Evolutionary conservation across 257 asterid genomes (phyloP).

Genomic region (Solanum verrucosum): DNA sequence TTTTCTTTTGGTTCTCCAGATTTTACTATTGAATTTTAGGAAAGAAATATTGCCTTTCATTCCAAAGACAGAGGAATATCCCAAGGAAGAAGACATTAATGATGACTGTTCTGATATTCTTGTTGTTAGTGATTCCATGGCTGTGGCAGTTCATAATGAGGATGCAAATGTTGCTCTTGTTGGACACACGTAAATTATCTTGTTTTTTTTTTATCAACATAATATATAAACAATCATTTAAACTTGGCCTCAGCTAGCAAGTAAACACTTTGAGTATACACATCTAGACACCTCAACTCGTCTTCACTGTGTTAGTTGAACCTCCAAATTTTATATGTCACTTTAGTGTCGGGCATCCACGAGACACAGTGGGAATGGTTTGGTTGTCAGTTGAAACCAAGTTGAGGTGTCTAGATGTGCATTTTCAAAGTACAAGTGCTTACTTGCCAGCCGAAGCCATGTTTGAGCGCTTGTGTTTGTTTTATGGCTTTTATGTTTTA

Average conservation of each 20-base stretch:
- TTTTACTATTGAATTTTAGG: constrained; percentile 73
- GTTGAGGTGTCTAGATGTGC: neutral
- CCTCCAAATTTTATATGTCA: neutral
- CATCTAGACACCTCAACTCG: neutral
- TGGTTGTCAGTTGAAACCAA: neutral
- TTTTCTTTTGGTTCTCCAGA: constrained; percentile 23
- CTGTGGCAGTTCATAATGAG: constrained; percentile 85
- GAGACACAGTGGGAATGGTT: neutral
- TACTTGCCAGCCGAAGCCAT: neutral
- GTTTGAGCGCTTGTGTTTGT: neutral
- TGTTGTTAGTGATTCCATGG: constrained; percentile 64
- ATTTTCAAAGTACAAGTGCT: neutral
- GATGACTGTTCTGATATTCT: constrained; percentile 78
- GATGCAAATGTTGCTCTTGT: constrained; percentile 78
- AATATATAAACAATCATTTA: neutral
- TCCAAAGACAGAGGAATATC: constrained; percentile 14
- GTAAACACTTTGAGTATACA: neutral
- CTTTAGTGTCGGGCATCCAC: neutral
- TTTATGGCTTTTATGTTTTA: too few species aligned
- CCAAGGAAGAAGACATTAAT: constrained; percentile 13
- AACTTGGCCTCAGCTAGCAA: neutral
- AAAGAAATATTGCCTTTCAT: constrained; percentile 74
- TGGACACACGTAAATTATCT: constrained; percentile 60
- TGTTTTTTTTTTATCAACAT: neutral
- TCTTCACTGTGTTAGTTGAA: neutral